Conservation (phyloP, 306 rosid species). For the Abrus precatorius region DNA sequence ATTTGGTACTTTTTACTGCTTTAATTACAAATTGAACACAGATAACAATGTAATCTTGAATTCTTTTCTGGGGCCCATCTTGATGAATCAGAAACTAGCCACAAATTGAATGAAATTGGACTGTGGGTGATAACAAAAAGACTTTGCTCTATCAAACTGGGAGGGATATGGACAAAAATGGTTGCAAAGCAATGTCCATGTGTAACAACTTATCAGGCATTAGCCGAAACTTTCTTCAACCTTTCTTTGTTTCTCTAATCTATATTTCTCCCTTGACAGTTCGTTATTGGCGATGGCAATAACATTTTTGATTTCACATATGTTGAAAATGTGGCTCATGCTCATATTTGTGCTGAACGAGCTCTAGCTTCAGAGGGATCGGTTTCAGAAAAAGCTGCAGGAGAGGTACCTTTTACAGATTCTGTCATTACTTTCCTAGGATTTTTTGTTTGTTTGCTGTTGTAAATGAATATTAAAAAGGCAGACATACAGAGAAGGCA, state of each 20-base stretch:
- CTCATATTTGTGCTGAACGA: slow-evolving; percentile 90
- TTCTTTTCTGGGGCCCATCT: background rate
- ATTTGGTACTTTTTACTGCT: slow-evolving; percentile 27
- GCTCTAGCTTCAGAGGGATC: slow-evolving; percentile 81
- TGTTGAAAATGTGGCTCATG: slow-evolving; percentile 97
- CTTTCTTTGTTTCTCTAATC: slow-evolving; percentile 35
- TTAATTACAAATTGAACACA: slow-evolving; percentile 5
- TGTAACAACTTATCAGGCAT: slow-evolving; percentile 2
- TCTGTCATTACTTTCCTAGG: slow-evolving; percentile 1
- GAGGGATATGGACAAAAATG: slow-evolving; percentile 35
- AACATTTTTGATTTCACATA: slow-evolving; percentile 89
- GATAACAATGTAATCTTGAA: slow-evolving; percentile 6
- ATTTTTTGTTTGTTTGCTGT: slow-evolving; percentile 1
- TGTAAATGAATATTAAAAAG: slow-evolving; percentile 34
- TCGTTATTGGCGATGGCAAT: slow-evolving; percentile 91
- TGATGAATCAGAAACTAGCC: slow-evolving; percentile 36
- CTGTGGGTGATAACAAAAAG: background rate
- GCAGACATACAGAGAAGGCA: background rate
- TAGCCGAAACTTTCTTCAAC: slow-evolving; percentile 17
- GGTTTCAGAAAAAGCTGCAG: slow-evolving; percentile 84
- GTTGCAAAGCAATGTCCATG: slow-evolving; percentile 22
- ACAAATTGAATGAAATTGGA: slow-evolving; percentile 39
- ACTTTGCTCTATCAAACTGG: background rate
- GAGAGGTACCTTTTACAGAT: slow-evolving; percentile 67
- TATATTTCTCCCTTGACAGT: slow-evolving; percentile 62